Evolutionary conservation across 2,329 filamentous ascomycete species (phyloP).

Genomic region (Colletotrichum sp.): DNA sequence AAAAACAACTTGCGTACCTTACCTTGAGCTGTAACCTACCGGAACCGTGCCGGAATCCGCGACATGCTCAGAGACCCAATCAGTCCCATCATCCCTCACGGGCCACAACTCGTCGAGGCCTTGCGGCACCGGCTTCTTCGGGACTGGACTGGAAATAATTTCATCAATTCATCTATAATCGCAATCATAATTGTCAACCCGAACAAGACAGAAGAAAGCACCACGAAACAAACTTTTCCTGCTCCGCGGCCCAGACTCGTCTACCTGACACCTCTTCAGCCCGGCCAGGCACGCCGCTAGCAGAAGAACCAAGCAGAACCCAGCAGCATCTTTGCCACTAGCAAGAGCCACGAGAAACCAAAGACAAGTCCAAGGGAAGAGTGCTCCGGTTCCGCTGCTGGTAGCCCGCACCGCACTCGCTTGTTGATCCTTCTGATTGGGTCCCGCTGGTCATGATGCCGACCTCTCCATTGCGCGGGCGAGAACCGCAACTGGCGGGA

Average conservation of each 20-base stretch:
- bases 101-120: neutral
- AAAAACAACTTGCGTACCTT: neutral
- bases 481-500: neutral
- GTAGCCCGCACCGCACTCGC: neutral
- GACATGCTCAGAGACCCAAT: neutral
- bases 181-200: neutral
- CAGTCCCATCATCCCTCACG: neutral
- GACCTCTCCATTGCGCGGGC: neutral
- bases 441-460: neutral
- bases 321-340: neutral
- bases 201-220: neutral
- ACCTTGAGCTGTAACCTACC: neutral
- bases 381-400: neutral
- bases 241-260: neutral
- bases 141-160: neutral
- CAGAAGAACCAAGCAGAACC: slow-evolving; percentile 9
- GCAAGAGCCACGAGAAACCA: neutral
- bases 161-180: neutral
- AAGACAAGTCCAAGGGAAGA: neutral
- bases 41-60: neutral
- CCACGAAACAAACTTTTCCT: slow-evolving; percentile 14
- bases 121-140: slow-evolving; percentile 1
- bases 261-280: slow-evolving; percentile 8
- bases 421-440: neutral
- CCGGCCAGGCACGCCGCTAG: neutral